phyloP scores from a whole-genome alignment of 2,329 filamentous ascomycete genomes.

The Exophiala viscosa region DNA sequence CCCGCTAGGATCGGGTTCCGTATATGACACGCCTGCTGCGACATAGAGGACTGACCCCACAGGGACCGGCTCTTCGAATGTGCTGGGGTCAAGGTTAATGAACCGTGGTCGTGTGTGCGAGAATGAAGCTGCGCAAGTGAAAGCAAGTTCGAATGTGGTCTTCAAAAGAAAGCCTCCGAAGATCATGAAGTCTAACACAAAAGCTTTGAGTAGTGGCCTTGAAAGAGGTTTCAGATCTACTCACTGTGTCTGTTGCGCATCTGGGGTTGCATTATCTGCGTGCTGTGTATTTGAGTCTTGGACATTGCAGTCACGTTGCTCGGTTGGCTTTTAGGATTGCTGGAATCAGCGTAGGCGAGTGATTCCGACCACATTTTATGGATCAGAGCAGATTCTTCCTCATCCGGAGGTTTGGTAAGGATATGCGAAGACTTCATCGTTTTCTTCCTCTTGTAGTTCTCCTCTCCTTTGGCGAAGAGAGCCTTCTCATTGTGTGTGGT shows the following conservation, averaged over 20 bases:
- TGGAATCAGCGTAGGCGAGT: slow-evolving; percentile 59
- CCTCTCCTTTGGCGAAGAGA: slow-evolving; percentile 60
- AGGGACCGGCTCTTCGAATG: slow-evolving; percentile 71
- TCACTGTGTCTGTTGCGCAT: slow-evolving; percentile 61
- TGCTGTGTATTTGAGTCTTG: slow-evolving; percentile 60
- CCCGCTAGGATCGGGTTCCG: slow-evolving; percentile 55
- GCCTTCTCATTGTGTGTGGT: slow-evolving; percentile 63
- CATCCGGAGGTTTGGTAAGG: slow-evolving; percentile 64
- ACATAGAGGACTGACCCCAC: slow-evolving; percentile 71
- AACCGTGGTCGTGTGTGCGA: slow-evolving; percentile 67
- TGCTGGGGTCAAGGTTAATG: slow-evolving; percentile 68
- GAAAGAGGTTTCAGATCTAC: neutral
- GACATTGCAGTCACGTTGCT: slow-evolving; percentile 60
- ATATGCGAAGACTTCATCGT: slow-evolving; percentile 58
- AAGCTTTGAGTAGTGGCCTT: neutral
- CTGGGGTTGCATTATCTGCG: slow-evolving; percentile 73
- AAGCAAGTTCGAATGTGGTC: slow-evolving; percentile 71
- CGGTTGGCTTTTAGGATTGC: slow-evolving; percentile 52
- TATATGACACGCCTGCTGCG: slow-evolving; percentile 69
- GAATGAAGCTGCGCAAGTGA: slow-evolving; percentile 69
- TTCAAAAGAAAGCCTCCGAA: slow-evolving; percentile 73
- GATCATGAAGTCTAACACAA: slow-evolving; percentile 56
- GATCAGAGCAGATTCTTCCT: slow-evolving; percentile 67
- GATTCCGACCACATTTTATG: slow-evolving; percentile 71
- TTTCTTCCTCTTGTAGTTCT: slow-evolving; percentile 65